Conservation (phyloP, 768 basidiomycete species). For the Mycena rosella region DNA sequence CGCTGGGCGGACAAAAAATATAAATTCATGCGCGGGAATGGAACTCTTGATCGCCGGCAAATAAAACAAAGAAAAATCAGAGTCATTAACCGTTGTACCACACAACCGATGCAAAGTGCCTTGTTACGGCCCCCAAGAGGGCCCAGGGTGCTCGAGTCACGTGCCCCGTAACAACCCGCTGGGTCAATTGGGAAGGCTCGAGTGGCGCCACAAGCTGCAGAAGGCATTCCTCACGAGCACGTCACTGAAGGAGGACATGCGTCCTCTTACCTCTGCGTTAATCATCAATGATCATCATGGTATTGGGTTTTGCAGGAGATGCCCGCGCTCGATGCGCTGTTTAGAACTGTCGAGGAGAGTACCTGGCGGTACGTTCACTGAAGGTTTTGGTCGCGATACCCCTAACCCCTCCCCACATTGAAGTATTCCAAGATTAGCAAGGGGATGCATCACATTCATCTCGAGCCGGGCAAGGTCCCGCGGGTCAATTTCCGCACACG, state of each 20-base stretch:
- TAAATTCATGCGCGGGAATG: too few species aligned
- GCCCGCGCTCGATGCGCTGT: background rate
- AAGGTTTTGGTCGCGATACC: background rate
- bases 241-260: background rate
- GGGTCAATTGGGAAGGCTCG: too few species aligned
- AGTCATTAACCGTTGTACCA: too few species aligned
- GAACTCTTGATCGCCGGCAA: too few species aligned
- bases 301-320: background rate
- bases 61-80: too few species aligned
- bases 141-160: too few species aligned
- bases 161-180: too few species aligned
- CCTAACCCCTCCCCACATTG: conserved; percentile 17
- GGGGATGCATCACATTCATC: conserved; percentile 89
- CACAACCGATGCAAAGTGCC: too few species aligned
- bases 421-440: conserved; percentile 88
- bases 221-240: background rate
- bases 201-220: background rate
- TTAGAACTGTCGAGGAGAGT: conserved; percentile 61
- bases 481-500: conserved; percentile 79
- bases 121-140: too few species aligned
- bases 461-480: conserved; percentile 69
- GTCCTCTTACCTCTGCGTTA: background rate
- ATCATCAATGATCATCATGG: too few species aligned
- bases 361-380: conserved; percentile 66
- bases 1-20: too few species aligned